Evolutionary conservation across 192 early-diverging fungal species (phyloP).

Genomic region (Backusella macrospora): DNA sequence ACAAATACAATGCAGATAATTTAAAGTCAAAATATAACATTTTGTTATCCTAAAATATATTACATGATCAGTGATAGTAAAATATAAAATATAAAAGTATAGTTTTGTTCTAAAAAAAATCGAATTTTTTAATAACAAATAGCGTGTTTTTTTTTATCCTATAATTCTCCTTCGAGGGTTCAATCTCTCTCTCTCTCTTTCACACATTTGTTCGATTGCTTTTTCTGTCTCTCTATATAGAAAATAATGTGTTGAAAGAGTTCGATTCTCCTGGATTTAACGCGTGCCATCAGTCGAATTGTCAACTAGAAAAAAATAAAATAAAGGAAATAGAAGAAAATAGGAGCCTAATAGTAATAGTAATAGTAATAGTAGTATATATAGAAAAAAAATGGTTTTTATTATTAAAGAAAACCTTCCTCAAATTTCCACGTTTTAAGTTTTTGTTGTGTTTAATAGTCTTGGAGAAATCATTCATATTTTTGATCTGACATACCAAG

Average conservation of each 20-base stretch:
- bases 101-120: too few relatives aligned
- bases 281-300: slow-evolving; percentile 9
- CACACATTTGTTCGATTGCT: too few relatives aligned
- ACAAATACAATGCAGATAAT: too few relatives aligned
- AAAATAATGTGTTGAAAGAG: neutral
- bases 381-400: neutral
- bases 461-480: neutral
- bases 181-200: neutral
- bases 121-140: too few relatives aligned
- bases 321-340: too few relatives aligned
- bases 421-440: neutral
- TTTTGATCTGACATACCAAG: neutral
- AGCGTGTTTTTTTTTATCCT: too few relatives aligned
- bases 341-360: too few relatives aligned
- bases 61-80: too few relatives aligned
- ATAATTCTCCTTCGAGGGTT: neutral
- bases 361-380: neutral
- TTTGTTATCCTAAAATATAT: too few relatives aligned
- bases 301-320: slow-evolving; percentile 3
- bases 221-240: neutral
- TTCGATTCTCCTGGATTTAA: neutral
- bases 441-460: neutral
- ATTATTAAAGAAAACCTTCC: neutral
- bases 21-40: too few relatives aligned
- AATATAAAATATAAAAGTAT: too few relatives aligned